Evolutionary conservation across 2,329 filamentous ascomycete genomes (phyloP).

Genomic region (Neopestalotiopsis clavispora): DNA sequence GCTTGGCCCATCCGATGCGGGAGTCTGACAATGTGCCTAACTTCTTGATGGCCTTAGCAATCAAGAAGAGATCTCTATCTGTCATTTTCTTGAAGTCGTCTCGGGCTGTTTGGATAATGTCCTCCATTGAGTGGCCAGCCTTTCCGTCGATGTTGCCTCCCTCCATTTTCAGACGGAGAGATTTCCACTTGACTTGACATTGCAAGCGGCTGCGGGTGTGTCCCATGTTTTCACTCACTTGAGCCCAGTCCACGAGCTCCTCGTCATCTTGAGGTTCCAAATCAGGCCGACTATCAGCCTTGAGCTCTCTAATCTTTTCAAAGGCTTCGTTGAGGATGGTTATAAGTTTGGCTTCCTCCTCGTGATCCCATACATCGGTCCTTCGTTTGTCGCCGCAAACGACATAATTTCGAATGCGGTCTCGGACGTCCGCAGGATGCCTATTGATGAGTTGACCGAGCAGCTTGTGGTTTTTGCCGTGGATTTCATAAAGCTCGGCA

Average conservation of each 20-base stretch:
- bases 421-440: slow-evolving; percentile 67
- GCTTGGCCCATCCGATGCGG: slow-evolving; percentile 36
- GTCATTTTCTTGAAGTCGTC: slow-evolving; percentile 30
- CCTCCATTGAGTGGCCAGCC: slow-evolving; percentile 21
- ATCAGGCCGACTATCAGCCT: slow-evolving; percentile 35
- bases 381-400: slow-evolving; percentile 59
- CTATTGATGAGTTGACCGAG: slow-evolving; percentile 69
- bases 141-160: slow-evolving; percentile 30
- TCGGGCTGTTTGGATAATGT: slow-evolving; percentile 34
- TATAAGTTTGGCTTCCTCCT: slow-evolving; percentile 62
- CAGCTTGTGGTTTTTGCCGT: slow-evolving; percentile 62
- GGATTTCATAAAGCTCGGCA: slow-evolving; percentile 46
- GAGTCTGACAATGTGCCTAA: slow-evolving; percentile 27
- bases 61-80: slow-evolving; percentile 28
- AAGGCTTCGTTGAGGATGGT: slow-evolving; percentile 59
- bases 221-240: slow-evolving; percentile 66
- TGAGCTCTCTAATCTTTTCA: slow-evolving; percentile 47
- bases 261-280: slow-evolving; percentile 49
- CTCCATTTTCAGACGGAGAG: slow-evolving; percentile 36
- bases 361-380: slow-evolving; percentile 61
- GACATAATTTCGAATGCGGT: slow-evolving; percentile 73
- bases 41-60: slow-evolving; percentile 32
- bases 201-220: slow-evolving; percentile 68
- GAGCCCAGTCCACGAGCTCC: slow-evolving; percentile 67
- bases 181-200: slow-evolving; percentile 71